phyloP scores from a whole-genome alignment of 352 stramenopile species.

The Phytophthora brassicae region DNA sequence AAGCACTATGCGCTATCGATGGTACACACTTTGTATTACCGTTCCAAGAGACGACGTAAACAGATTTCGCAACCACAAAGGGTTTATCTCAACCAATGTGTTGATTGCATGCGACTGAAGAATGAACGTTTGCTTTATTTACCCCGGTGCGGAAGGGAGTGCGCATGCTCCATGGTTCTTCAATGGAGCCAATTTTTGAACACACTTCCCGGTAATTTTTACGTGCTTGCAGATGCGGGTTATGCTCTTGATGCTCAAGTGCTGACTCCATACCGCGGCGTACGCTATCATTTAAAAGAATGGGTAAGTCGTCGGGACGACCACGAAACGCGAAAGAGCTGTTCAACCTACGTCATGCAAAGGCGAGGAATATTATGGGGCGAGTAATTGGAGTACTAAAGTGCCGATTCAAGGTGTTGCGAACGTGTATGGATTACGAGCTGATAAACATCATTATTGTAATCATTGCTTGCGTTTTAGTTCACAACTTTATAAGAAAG shows the following conservation, averaged over 20 bases:
- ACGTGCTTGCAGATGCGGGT: too few species aligned
- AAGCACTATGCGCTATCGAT: neutral
- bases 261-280: neutral
- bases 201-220: too few species aligned
- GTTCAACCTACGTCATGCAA: neutral
- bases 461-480: too few species aligned
- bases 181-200: too few species aligned
- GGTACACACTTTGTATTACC: neutral
- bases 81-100: neutral
- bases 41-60: neutral
- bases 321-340: neutral
- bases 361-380: neutral
- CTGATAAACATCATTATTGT: neutral
- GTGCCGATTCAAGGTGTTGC: too few species aligned
- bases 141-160: neutral
- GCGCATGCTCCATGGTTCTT: neutral
- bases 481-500: too few species aligned
- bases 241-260: neutral
- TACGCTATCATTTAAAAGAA: neutral
- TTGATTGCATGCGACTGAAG: neutral
- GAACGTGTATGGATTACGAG: neutral
- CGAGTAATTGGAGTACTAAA: neutral
- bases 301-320: neutral
- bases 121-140: neutral
- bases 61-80: neutral